Evolutionary conservation across 345 rosid species (phyloP).

Genomic region (Melastoma malabathricum): DNA sequence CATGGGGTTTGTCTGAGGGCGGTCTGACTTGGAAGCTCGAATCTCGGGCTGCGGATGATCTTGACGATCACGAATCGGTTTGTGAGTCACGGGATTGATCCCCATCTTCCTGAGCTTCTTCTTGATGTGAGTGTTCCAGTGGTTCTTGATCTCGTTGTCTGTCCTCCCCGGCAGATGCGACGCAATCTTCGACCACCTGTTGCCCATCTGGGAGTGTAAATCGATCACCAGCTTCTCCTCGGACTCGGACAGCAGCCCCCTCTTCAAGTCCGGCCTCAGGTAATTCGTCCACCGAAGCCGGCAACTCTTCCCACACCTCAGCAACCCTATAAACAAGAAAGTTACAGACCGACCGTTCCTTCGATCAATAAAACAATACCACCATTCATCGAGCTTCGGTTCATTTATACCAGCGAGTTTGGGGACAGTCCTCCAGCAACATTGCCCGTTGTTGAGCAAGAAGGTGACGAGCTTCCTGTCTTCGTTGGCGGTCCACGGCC

Average conservation of each 20-base stretch:
- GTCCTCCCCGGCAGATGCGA: slow-evolving; percentile 94
- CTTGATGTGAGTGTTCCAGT: slow-evolving; percentile 96
- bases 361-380: no score
- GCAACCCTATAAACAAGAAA: no score
- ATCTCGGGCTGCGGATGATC: no score
- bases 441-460: slow-evolving; percentile 88
- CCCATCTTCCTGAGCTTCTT: slow-evolving; percentile 87
- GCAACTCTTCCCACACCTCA: slow-evolving; percentile 95
- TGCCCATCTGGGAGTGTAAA: slow-evolving; percentile 85
- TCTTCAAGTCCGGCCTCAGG: slow-evolving; percentile 79
- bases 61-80: slow-evolving; percentile 34
- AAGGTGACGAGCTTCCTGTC: slow-evolving; percentile 82
- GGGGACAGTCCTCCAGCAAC: slow-evolving; percentile 98
- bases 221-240: slow-evolving; percentile 89
- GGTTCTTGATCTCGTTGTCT: slow-evolving; percentile 92
- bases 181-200: slow-evolving; percentile 99
- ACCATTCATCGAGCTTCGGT: no score
- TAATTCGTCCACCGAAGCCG: slow-evolving; percentile 92
- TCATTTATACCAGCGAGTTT: slow-evolving; percentile 94
- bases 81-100: slow-evolving; percentile 81
- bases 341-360: no score
- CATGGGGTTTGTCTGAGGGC: no score
- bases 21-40: no score
- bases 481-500: slow-evolving; percentile 94
- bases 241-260: slow-evolving; percentile 74